Base-by-base conservation (phyloP, 192 early-diverging fungal genomes). In the Diversispora eburnea region DNA sequence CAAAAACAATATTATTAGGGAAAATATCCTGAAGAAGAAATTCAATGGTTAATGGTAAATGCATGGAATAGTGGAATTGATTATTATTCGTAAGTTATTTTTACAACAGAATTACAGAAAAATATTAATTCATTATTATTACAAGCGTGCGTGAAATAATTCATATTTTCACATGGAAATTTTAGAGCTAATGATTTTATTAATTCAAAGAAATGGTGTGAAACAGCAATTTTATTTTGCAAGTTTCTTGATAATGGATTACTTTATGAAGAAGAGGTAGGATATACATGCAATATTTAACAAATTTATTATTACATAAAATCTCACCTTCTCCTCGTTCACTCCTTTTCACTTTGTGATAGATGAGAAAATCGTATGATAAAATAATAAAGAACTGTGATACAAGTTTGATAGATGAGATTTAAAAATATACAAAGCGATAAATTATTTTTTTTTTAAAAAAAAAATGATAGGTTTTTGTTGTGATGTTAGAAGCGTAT, bases 31-130 rank as follows among this genome's bases (percentile, higher is more conserved):
- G 48, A 70, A 41, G 75, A 76, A 59, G 75, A 76, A 41, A 76
- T 76, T 60, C 75, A 69, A 41, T 76, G 69, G 58, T 60, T 76
- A 45, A 76, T 76, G 75, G 75, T 76, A 9, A 69, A 19, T 15
- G 75, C 75, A 47, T 76, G 75, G 75, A 76, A 76, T 61, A 51
- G 52, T 19, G 75, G 75, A 43, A 69, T 76, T 52, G 75, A 76
- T 70, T 76, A 76, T 71, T 76, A 70, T 33, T 70, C 66, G 75
- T 76, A 15, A 47, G 75, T 61, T 33, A 25, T 61, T 20, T 67
- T 22, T 15, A 17, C 45, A 3, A 3, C 8, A 51, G 6, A 20
- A 17, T 52, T 52, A n/a, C n/a, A n/a, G n/a, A n/a, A n/a, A n/a
- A n/a, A n/a, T n/a, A n/a, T n/a, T n/a, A n/a, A n/a, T 4, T 4